Conservation (phyloP, 805 yeast species). For the Cyberlindnera veronae region DNA sequence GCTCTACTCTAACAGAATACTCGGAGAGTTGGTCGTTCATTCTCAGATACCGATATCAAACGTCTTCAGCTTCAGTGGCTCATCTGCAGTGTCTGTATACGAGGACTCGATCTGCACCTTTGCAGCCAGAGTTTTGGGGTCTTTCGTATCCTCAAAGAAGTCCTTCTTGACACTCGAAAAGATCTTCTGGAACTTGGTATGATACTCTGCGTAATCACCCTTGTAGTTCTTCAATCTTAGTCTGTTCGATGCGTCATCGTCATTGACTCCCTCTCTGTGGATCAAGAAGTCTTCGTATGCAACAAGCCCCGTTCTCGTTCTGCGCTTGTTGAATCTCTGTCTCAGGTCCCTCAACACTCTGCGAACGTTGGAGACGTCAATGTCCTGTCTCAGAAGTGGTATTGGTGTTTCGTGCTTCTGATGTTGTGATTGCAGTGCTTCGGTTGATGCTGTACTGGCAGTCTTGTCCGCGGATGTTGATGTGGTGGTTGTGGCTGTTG, state of each 20-base stretch:
- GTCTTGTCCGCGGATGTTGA: not conserved
- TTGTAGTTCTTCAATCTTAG: conserved; percentile 26
- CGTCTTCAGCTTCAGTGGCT: conserved; percentile 9
- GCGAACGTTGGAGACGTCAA: conserved; percentile 24
- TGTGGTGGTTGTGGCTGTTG: too few species aligned
- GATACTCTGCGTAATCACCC: conserved; percentile 28
- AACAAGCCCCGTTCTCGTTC: conserved; percentile 19
- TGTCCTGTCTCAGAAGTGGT: conserved; percentile 23
- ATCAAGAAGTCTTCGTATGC: conserved; percentile 19
- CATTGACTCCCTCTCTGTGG: conserved; percentile 11
- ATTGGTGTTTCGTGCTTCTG: too few species aligned
- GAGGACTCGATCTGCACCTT: not conserved
- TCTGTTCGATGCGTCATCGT: conserved; percentile 18
- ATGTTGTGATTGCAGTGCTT: conserved; percentile 1
- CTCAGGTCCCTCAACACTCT: conserved; percentile 14
- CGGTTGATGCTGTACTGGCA: conserved; percentile 1
- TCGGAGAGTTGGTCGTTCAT: too few species aligned
- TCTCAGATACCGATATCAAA: conserved; percentile 6
- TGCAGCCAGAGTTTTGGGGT: not conserved
- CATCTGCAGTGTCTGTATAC: conserved; percentile 6
- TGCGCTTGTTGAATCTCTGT: conserved; percentile 8
- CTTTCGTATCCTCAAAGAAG: conserved; percentile 5
- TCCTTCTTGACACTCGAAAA: conserved; percentile 12
- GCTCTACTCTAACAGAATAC: too few species aligned
- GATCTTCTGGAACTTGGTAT: conserved; percentile 17